Base-by-base conservation (phyloP, 2,329 filamentous ascomycete species). In the Gnomoniopsis sp. region DNA sequence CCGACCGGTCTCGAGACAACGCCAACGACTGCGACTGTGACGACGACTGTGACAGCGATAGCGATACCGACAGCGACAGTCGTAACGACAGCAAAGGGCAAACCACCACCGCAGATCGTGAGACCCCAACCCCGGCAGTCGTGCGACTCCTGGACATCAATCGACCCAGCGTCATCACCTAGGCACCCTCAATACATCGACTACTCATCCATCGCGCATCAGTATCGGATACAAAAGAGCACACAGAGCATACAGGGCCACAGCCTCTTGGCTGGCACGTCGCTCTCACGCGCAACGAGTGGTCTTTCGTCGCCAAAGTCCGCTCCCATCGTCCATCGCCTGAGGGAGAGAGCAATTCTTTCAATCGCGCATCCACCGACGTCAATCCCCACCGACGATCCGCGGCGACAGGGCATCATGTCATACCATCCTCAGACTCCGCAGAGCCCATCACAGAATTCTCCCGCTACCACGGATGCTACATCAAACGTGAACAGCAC, bases 371-470 rank as follows among this genome's bases (percentile, higher is more conserved):
- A 48, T 30, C 49, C 41, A 22, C 38, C 44, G 21, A 49, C 57
- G 36, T 53, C 53, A 44, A 50, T 21, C 34, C 43, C 46, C 30
- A 49, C 53, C 53, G 36, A 49, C 59, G 49, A 53, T 30, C 49
- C 36, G 47, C 57, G 44, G 53, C 49, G 30, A 49, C 52, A 36
- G 57, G 55, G 48, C 76, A 81, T 73, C 72, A 87, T 87, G 84
- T 85, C 83, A 75, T 86, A 83, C 78, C 84, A 87, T 72, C 85
- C 85, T 67, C 84, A 84, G 68, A 88, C 85, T 66, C 85, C 85
- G 70, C 84, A 87, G 78, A 88, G 85, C 71, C 85, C 85, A 70
- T 86, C 83, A 70, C 82, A 85, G 70, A 77, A 80, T 69, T 85
- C 82, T 65, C 80, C 82, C 63, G 80, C 76, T 66, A 81, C 77